phyloP scores from a whole-genome alignment of 73 alveolate species.

The Loxodes magnus region DNA sequence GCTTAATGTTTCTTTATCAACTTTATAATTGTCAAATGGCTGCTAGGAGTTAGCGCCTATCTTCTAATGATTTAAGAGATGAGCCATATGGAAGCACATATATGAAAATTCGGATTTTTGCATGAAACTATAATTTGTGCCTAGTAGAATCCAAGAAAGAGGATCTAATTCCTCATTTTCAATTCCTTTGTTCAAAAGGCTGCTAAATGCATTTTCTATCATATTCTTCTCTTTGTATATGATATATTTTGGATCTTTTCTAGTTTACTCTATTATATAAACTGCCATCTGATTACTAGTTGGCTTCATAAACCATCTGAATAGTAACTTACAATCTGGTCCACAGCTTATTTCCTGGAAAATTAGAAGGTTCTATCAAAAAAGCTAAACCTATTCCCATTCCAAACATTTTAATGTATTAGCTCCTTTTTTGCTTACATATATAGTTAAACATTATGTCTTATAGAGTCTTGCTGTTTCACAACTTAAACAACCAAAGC shows the following conservation, averaged over 20 bases:
- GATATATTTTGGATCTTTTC: background rate
- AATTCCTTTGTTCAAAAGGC: conserved; percentile 7
- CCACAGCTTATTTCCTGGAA: too few relatives aligned
- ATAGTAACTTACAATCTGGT: too few relatives aligned
- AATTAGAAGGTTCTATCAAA: too few relatives aligned
- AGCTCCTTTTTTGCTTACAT: too few relatives aligned
- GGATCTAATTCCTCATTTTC: conserved; percentile 10
- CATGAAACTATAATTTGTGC: background rate
- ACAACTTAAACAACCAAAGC: too few relatives aligned
- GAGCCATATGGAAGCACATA: conserved; percentile 6
- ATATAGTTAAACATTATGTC: too few relatives aligned
- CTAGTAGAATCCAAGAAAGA: conserved; percentile 7
- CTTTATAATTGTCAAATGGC: too few relatives aligned
- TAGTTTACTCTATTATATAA: conserved; percentile 2
- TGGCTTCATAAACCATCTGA: background rate
- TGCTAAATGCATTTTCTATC: background rate
- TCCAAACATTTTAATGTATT: too few relatives aligned
- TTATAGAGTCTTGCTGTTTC: too few relatives aligned
- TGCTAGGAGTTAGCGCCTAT: conserved; percentile 5
- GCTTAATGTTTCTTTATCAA: background rate
- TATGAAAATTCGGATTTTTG: conserved; percentile 6
- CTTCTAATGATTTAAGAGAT: background rate
- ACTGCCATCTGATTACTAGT: background rate
- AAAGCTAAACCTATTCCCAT: too few relatives aligned
- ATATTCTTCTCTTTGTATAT: background rate